Percentiles rank a stretch among this genome's conserved stretches.
phyloP scores from a whole-genome alignment of 2,329 filamentous ascomycete genomes.

The Pseudogymnoascus sp. region DNA sequence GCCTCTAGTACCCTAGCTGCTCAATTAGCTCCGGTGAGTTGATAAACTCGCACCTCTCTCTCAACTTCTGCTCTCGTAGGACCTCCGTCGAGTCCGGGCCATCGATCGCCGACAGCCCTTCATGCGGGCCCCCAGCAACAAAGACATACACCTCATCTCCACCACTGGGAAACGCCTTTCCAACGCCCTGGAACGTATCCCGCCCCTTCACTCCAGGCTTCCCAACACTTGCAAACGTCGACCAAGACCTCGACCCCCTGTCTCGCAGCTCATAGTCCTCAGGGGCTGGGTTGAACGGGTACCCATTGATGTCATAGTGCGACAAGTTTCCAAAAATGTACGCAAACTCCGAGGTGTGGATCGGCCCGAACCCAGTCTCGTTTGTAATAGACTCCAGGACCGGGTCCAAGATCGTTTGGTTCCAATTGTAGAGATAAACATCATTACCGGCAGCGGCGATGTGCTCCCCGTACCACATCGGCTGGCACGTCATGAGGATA shows the following conservation, averaged over 20 bases:
- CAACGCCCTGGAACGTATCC: conserved; percentile 39
- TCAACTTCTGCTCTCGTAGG: conserved; percentile 36
- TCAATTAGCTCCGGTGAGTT: conserved; percentile 34
- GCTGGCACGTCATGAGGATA: conserved; percentile 43
- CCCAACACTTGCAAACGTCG: conserved; percentile 39
- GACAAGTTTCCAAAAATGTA: conserved; percentile 46
- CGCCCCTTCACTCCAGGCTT: conserved; percentile 29
- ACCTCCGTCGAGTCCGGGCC: conserved; percentile 23
- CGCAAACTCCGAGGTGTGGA: conserved; percentile 49
- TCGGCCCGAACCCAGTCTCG: conserved; percentile 37
- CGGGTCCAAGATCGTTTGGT: conserved; percentile 47
- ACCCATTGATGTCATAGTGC: conserved; percentile 36
- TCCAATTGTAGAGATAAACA: conserved; percentile 47
- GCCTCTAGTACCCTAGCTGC: conserved; percentile 26
- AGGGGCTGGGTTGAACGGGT: conserved; percentile 33
- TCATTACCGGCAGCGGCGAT: conserved; percentile 35
- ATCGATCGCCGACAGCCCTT: conserved; percentile 38
- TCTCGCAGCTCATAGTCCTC: conserved; percentile 37
- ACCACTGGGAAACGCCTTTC: conserved; percentile 31
- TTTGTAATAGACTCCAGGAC: conserved; percentile 33
- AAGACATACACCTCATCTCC: conserved; percentile 32
- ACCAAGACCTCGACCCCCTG: conserved; percentile 43
- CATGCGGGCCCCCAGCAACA: conserved; percentile 40
- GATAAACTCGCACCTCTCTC: conserved; percentile 43
- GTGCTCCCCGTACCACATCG: conserved; percentile 38